Percentiles rank a stretch among this genome's conserved stretches.
Evolutionary conservation across 169 alveolate species (phyloP).

Genomic region (Blepharisma undulans): DNA sequence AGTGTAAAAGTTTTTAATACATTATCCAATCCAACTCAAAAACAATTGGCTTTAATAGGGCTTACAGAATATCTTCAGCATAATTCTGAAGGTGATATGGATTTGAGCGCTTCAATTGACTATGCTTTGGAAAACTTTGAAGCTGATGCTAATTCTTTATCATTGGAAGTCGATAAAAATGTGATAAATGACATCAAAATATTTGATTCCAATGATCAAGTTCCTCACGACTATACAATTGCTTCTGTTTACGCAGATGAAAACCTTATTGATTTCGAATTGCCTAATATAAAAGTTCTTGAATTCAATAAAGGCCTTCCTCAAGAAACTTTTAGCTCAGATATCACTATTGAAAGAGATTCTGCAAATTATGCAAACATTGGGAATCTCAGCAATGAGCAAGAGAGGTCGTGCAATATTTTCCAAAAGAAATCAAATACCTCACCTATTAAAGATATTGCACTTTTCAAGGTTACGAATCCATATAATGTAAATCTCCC

Average conservation of each 20-base stretch:
- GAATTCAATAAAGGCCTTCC: slow-evolving; percentile 5
- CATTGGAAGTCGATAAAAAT: neutral
- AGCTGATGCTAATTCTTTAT: neutral
- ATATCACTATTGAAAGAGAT: neutral
- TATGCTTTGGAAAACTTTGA: neutral
- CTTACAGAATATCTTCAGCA: neutral
- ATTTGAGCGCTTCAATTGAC: neutral
- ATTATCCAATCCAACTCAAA: neutral
- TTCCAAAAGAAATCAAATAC: neutral
- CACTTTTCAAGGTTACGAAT: neutral
- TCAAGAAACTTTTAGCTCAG: neutral
- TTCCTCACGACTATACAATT: neutral
- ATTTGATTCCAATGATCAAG: neutral
- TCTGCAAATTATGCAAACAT: neutral
- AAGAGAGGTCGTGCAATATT: neutral
- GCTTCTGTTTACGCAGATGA: neutral
- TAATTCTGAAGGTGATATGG: neutral
- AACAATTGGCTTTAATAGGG: neutral
- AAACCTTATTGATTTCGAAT: neutral
- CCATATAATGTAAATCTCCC: neutral
- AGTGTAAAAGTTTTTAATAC: neutral
- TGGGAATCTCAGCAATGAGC: neutral
- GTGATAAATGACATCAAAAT: neutral
- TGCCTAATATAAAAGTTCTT: neutral
- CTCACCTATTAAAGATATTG: neutral